Base-by-base conservation (phyloP, 768 basidiomycete species). In the Pleurotus cornucopiae region DNA sequence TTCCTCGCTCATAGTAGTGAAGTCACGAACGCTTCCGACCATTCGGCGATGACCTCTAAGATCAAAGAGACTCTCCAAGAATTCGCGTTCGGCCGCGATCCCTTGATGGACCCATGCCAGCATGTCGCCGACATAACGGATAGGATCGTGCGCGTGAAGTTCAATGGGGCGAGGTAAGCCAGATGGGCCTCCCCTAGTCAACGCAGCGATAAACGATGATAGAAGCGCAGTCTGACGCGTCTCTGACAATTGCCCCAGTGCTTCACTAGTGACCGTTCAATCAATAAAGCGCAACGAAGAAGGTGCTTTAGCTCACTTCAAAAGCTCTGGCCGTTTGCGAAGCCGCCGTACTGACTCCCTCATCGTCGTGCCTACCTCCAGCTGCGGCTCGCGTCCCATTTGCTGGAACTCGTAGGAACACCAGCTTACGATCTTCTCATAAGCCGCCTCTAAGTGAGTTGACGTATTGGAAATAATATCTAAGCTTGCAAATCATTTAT, bases 101-200 rank as follows among this genome's bases (percentile, higher is more conserved):
- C 89, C 83, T 60, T 98, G 96, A 70, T 99, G 96, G 0, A 98
- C 86, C 96, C 96, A 98, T 0, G 95, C 96, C 6, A 98, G 84
- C 91, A 98, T 98, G 70, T 98, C 96, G 12, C 97, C 97, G 12
- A 96, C 85, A 66, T 99, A 99, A 30, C 96, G 85, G 61, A 94
- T 80, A 0, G 97, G 96, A 67, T 99, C 97, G 63, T 99, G 97
- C 0, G 97, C 97, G 65, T 99, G 97, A 2, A 99, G 77, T 67
- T 98, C 97, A 59, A 99, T 98, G 0, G 96, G 93, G 4, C 95
- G 82, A 9, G 95, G 92, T 5, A 89, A 74, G 41, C 89, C 92
- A 40, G 85, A 88, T 1, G 85, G 90, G 1, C 90, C 91, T 5
- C 95, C 94, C 11, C 91, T 82, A 0, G 94, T 98, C 6, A 98